A percentile compares a stretch with the other conserved stretches of the same genome.
Evolutionary conservation across 2,329 filamentous ascomycete species (phyloP).

Genomic region (Exophiala aquamarina): DNA sequence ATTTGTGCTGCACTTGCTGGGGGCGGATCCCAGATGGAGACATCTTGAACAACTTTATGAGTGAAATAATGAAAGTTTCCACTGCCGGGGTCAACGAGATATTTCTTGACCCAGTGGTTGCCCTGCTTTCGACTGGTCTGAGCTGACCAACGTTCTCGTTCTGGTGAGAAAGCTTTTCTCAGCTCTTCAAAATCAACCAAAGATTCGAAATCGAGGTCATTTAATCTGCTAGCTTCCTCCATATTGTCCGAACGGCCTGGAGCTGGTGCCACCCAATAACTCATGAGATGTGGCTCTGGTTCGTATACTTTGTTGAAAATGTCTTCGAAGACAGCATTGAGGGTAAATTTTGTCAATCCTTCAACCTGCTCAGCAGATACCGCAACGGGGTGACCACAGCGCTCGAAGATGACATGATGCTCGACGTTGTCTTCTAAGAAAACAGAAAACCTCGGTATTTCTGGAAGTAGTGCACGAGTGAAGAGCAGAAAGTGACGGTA

Average conservation of each 20-base stretch:
- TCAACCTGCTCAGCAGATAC: conserved; percentile 49
- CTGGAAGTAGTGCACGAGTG: conserved; percentile 65
- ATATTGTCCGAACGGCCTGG: not conserved
- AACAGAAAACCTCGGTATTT: conserved; percentile 67
- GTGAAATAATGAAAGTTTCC: conserved; percentile 61
- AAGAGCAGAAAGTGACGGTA: conserved; percentile 69
- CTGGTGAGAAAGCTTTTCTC: conserved; percentile 33
- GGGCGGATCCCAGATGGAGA: conserved; percentile 65
- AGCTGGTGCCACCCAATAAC: conserved; percentile 78
- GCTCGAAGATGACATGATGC: conserved; percentile 57
- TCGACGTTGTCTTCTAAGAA: conserved; percentile 66
- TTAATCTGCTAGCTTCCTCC: too few species aligned
- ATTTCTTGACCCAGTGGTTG: conserved; percentile 47
- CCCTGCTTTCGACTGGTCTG: conserved; percentile 33
- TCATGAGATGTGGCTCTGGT: conserved; percentile 61
- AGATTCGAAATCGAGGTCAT: not conserved
- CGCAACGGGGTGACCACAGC: conserved; percentile 46
- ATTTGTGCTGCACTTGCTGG: conserved; percentile 47
- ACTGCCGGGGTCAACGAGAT: conserved; percentile 57
- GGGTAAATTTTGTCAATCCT: conserved; percentile 68
- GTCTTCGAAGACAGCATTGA: conserved; percentile 70
- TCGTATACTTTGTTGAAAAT: conserved; percentile 88
- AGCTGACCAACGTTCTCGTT: conserved; percentile 46
- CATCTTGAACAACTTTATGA: conserved; percentile 43
- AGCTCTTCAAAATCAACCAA: conserved; percentile 28